Base-by-base conservation (phyloP, 164 flowering plant species). In the Liriodendron chinense region DNA sequence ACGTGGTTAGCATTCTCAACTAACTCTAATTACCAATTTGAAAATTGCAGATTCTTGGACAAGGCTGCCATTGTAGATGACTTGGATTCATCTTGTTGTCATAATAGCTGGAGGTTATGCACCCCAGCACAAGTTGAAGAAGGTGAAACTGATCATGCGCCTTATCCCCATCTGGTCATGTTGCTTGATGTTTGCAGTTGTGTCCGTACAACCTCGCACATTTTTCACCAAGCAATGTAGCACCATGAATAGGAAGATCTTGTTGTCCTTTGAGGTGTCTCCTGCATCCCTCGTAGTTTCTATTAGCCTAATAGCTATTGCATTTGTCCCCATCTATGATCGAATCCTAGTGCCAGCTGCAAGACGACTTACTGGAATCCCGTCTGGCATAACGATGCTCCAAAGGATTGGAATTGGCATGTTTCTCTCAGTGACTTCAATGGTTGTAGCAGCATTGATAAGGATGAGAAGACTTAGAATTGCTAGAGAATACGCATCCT, bases 341-440 rank as follows among this genome's bases (percentile, higher is more conserved):
- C 81, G 87, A 0, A 1, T 85, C 68, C 9, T 89, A 13, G 87
- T 87, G 16, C 95, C 92, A 0, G 4, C 68, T 3, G 76, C 86
- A 9, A 78, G 86, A 7, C 80, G 76, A 65, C 12, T 91, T 76
- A 89, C 94, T 9, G 69, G 66, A 1, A 71, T 77, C 43, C 89
- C 87, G 73, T 80, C 78, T 1, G 96, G 98, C 0, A 79, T 93
- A 61, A 88, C 94, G 7, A 82, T 86, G 1, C 89, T 93, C 62
- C 93, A 92, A 68, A 79, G 94, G 64, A 89, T 89, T 62, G 96
- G 96, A 2, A 81, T 85, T 2, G 98, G 96, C 9, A 76, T 86
- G 0, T 61, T 85, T 0, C 75, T 90, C 62, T 74, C 86, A 0
- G 49, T 80, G 1, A 7, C 78, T 0, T 28, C 85, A 1, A 80